Percentiles rank a stretch among this genome's conserved stretches.
Evolutionary conservation across 2,329 filamentous ascomycete species (phyloP).

Genomic region (Ramularia endophylla): DNA sequence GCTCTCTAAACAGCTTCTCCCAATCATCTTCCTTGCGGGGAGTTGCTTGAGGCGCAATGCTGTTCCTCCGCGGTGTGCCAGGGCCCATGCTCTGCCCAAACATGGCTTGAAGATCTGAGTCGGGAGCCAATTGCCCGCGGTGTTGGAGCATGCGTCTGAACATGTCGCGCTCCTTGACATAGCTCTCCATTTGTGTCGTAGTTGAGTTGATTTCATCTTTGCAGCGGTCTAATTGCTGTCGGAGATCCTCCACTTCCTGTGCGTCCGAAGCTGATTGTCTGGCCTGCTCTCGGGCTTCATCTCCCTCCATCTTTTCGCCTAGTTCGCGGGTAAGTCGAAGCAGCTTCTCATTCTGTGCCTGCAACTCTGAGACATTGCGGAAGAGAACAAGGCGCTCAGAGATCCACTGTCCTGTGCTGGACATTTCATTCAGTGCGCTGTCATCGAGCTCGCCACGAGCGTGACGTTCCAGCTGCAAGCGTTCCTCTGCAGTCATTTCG

Average conservation of each 20-base stretch:
- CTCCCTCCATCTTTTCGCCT: slow-evolving; percentile 83
- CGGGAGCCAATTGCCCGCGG: slow-evolving; percentile 54
- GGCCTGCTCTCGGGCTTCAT: slow-evolving; percentile 65
- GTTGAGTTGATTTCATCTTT: slow-evolving; percentile 81
- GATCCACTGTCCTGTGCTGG: slow-evolving; percentile 82
- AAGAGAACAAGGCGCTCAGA: slow-evolving; percentile 85
- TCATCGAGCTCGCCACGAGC: slow-evolving; percentile 70
- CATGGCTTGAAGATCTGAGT: slow-evolving; percentile 58
- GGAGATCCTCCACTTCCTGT: slow-evolving; percentile 63
- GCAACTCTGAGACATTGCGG: slow-evolving; percentile 75
- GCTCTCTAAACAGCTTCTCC: slow-evolving; percentile 72
- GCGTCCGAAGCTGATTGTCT: slow-evolving; percentile 50
- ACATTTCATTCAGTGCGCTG: slow-evolving; percentile 65
- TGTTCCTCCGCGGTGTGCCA: slow-evolving; percentile 40
- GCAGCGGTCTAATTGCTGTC: slow-evolving; percentile 68
- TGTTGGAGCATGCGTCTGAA: slow-evolving; percentile 92
- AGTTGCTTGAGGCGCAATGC: slow-evolving; percentile 34
- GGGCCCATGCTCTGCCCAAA: slow-evolving; percentile 61
- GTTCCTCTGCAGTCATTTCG: slow-evolving; percentile 64
- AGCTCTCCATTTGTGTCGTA: slow-evolving; percentile 79
- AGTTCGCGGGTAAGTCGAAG: slow-evolving; percentile 77
- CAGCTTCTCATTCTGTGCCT: slow-evolving; percentile 81
- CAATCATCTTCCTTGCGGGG: slow-evolving; percentile 61
- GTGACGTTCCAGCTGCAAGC: slow-evolving; percentile 68
- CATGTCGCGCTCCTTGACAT: slow-evolving; percentile 94